phyloP scores from a whole-genome alignment of 139 green algal species.

The Haematococcus lacustris region DNA sequence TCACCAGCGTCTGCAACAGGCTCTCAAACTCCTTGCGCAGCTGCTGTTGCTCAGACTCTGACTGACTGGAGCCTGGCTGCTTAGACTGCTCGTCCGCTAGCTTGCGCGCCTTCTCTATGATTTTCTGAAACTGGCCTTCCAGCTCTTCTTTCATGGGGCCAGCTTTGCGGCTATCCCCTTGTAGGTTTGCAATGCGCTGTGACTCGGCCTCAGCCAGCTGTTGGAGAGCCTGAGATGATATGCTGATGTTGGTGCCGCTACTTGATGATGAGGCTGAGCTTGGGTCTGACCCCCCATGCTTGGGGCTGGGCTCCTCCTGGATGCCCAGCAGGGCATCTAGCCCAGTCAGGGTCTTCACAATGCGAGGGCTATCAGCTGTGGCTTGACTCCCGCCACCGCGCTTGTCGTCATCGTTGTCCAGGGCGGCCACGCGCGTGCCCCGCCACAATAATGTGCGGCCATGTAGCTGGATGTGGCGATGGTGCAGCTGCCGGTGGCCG shows the following conservation, averaged over 20 bases:
- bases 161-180: not conserved
- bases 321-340: slow-evolving; percentile 77
- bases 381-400: slow-evolving; percentile 14
- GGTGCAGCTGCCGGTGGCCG: too few relatives aligned
- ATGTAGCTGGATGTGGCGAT: too few relatives aligned
- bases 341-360: slow-evolving; percentile 58
- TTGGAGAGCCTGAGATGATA: slow-evolving; percentile 21
- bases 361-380: too few relatives aligned
- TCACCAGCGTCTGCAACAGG: slow-evolving; percentile 30
- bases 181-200: not conserved
- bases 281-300: too few relatives aligned
- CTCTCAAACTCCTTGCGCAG: slow-evolving; percentile 64
- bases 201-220: slow-evolving; percentile 18
- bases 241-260: slow-evolving; percentile 7
- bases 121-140: slow-evolving; percentile 30
- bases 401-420: not conserved
- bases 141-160: not conserved
- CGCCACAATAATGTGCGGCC: too few relatives aligned
- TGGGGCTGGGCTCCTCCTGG: slow-evolving; percentile 36
- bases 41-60: slow-evolving; percentile 32
- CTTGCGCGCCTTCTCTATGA: slow-evolving; percentile 33
- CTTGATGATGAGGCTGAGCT: too few relatives aligned
- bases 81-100: slow-evolving; percentile 14
- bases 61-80: slow-evolving; percentile 7
- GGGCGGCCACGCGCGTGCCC: not conserved